Evolutionary conservation across 371 early-diverging fungal species (phyloP).

Genomic region (Lichtheimia corymbifera): DNA sequence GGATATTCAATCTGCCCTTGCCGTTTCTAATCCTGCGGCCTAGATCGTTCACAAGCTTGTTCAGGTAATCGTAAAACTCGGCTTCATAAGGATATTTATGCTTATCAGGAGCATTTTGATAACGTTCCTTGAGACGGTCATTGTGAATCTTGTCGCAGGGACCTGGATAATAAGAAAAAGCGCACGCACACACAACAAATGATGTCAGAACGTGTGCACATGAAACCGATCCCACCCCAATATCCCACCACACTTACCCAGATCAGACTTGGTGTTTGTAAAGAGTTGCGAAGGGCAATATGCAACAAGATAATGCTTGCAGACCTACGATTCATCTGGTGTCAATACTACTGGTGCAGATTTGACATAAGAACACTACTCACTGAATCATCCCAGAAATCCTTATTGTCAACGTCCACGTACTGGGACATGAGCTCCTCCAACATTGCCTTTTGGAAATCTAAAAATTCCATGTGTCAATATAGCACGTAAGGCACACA

Average conservation of each 20-base stretch:
- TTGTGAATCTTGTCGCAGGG: slow-evolving; percentile 80
- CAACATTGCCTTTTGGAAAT: slow-evolving; percentile 74
- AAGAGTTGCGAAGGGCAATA: slow-evolving; percentile 89
- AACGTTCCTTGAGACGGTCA: slow-evolving; percentile 75
- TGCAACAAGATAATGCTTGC: slow-evolving; percentile 83
- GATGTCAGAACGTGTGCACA: neutral
- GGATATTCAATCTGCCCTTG: slow-evolving; percentile 71
- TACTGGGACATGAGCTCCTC: slow-evolving; percentile 82
- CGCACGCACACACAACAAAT: neutral
- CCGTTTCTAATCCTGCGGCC: slow-evolving; percentile 78
- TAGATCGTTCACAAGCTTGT: slow-evolving; percentile 71
- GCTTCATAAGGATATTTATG: slow-evolving; percentile 75
- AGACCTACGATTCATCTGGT: slow-evolving; percentile 55
- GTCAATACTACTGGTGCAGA: neutral
- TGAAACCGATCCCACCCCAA: neutral
- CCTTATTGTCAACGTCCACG: slow-evolving; percentile 64
- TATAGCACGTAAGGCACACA: no score
- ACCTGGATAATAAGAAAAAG: slow-evolving; percentile 31
- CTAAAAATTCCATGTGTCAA: slow-evolving; percentile 15
- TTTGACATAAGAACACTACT: slow-evolving; percentile 9
- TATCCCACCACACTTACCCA: slow-evolving; percentile 54
- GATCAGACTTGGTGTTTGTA: slow-evolving; percentile 86
- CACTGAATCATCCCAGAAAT: slow-evolving; percentile 70
- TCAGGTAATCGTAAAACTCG: slow-evolving; percentile 73
- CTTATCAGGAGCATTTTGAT: slow-evolving; percentile 68